Evolutionary conservation across 305 asterid genomes (phyloP).

Genomic region (Fraxinus greggii): DNA sequence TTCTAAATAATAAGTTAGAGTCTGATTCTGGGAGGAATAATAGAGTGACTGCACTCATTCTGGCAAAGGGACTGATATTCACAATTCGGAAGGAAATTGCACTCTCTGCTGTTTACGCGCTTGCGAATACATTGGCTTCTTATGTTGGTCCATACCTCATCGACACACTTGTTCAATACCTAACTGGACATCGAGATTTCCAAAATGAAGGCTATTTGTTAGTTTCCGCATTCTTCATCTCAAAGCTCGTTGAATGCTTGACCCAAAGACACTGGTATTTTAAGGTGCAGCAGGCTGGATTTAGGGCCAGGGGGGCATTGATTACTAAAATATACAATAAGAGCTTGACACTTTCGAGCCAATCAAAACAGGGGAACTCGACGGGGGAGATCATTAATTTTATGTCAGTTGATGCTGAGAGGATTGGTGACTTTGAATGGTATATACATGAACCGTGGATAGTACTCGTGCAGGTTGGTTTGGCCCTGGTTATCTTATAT

Average conservation of each 20-base stretch:
- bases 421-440: neutral
- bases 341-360: neutral
- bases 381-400: neutral
- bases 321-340: neutral
- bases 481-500: neutral
- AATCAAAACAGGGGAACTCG: neutral
- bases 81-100: slow-evolving; percentile 22
- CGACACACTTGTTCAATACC: neutral
- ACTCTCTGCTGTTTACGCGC: neutral
- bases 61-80: slow-evolving; percentile 57
- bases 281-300: slow-evolving; percentile 40
- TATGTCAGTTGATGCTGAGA: neutral
- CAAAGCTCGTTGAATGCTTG: slow-evolving; percentile 63
- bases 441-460: neutral
- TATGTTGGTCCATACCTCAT: neutral
- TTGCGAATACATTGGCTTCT: neutral
- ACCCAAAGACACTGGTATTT: slow-evolving; percentile 66
- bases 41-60: slow-evolving; percentile 53
- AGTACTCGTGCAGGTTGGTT: neutral
- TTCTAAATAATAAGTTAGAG: slow-evolving; percentile 17
- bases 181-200: neutral
- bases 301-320: neutral
- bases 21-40: slow-evolving; percentile 33
- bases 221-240: slow-evolving; percentile 50
- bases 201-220: slow-evolving; percentile 22